Base-by-base conservation (phyloP, 768 basidiomycete species). In the Peribolospora kevripleyi region DNA sequence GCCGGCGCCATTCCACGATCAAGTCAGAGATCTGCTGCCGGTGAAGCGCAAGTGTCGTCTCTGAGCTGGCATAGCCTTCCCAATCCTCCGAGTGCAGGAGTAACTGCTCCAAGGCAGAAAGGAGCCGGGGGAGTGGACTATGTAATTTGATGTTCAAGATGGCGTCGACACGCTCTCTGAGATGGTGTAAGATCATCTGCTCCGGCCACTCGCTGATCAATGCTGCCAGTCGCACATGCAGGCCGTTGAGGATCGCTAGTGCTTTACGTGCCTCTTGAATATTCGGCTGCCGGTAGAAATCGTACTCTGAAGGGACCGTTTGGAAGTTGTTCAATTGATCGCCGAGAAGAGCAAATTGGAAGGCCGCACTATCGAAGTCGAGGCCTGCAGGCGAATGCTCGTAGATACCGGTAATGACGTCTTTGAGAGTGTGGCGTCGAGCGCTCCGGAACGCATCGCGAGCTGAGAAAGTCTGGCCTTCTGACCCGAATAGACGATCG, bases 1-100 rank as follows among this genome's bases (percentile, higher is more conserved):
- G 69, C 40, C 85, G 75, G 54, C 93, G 74, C 93, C 93, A 97
- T 7, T 77, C 75, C 50, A 98, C 78, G 49, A 97, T 82, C 50
- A 88, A 72, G 37, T 67, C 68, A 8, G 76, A 81, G 36, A 93
- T 65, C 3, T 71, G 72, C 37, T 76, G 75, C 57, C 78, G 86
- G 61, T 82, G 71, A 1, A 65, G 53, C 62, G 75, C 77, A 60
- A 98, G 73, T 46, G 79, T 79, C 63, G 87, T 95, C 47, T 82
- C 79, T n/a, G 78, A 73, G 68, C 86, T 88, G n/a, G 91, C 81
- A 64, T 83, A 97, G 61, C 79, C 78, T 65, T 98, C 87, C 93
- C 93, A 98, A 63, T 97, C 91, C 53, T 88, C 84, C 36, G 77
- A 85, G 58, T 91, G 83, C 50, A 80, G 62, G 2, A 97, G 69